Base-by-base conservation (phyloP, 2,329 filamentous ascomycete species). In the Penicillium sp. region DNA sequence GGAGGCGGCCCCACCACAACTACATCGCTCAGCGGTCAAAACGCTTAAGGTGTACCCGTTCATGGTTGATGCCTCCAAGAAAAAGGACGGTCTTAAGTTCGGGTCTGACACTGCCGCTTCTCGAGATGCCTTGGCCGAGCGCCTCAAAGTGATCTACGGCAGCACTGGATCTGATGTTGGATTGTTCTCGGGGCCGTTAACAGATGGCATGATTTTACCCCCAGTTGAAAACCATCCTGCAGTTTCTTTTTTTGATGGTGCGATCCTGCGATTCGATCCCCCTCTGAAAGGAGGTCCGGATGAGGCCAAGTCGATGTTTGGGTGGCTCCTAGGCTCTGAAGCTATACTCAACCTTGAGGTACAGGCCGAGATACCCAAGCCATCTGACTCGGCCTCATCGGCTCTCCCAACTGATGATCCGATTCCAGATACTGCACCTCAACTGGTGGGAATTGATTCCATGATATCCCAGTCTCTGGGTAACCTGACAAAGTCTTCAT, bases 61-160 rank as follows among this genome's bases (percentile, higher is more conserved):
- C 66, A 81, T 85, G 3, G 77, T 81, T 1, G 73, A 78, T 46
- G 74, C 76, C 22, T 76, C 80, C 3, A 86, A 85, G 63, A 75
- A 80, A 37, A 82, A 80, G 33, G 82, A 87, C 44, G 88, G 88
- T 0, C 79, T 97, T 22, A 91, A 86, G 65, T 96, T 97, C 68
- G 93, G 93, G 4, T 90, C 92, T 14, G 91, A 96, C 64, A 89
- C 90, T 0, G 90, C 90, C 64, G 84, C 89, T 6, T 90, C 94
- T 63, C 87, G 87, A 50, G 90, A 96, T 67, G 90, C 92, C 8
- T 58, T 78, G 62, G 85, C 86, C 3, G 88, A 88, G 67, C 84
- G 85, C 42, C 86, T 96, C 58, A 84, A 85, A 59, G 82, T 86
- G 11, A 82, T 90, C 3, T 94, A 94, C 63, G 83, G 85, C 20